Evolutionary conservation across 2,329 filamentous ascomycete genomes (phyloP).

Genomic region (Cladosporium sp.): DNA sequence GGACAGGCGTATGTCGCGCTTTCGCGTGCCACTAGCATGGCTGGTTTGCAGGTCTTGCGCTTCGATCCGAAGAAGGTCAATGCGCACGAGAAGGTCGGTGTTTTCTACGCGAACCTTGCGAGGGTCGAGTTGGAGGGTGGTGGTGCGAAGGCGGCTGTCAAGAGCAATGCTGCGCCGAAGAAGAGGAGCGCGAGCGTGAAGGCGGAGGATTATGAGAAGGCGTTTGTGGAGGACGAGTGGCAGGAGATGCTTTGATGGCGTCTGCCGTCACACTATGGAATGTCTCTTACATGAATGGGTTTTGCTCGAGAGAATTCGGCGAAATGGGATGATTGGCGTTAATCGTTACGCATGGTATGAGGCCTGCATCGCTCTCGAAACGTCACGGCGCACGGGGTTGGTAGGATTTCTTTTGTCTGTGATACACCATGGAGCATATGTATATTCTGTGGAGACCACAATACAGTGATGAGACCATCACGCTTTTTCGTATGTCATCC

Average conservation of each 20-base stretch:
- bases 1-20: conserved; percentile 96
- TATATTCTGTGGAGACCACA: too few relatives aligned
- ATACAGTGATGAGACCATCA: too few relatives aligned
- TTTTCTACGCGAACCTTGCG: conserved; percentile 80
- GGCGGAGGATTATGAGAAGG: conserved; percentile 21
- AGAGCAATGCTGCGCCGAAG: background rate
- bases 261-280: too few relatives aligned
- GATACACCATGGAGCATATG: too few relatives aligned
- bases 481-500: too few relatives aligned
- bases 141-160: background rate
- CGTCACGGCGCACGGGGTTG: too few relatives aligned
- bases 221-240: conserved; percentile 15
- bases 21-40: conserved; percentile 83
- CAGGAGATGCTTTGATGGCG: conserved; percentile 2
- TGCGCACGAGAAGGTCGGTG: conserved; percentile 81
- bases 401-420: too few relatives aligned
- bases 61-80: conserved; percentile 91
- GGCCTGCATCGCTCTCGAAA: too few relatives aligned
- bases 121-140: conserved; percentile 54
- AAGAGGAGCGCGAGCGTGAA: conserved; percentile 1
- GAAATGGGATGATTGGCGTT: too few relatives aligned
- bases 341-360: too few relatives aligned
- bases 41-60: conserved; percentile 78
- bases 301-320: too few relatives aligned
- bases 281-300: too few relatives aligned